Percentiles rank a stretch among this genome's conserved stretches.
These are phyloP conservation scores for Drechslera avenae DNA, from an alignment of 2,329 filamentous ascomycete species.

Conservation along the genomic window DNA sequence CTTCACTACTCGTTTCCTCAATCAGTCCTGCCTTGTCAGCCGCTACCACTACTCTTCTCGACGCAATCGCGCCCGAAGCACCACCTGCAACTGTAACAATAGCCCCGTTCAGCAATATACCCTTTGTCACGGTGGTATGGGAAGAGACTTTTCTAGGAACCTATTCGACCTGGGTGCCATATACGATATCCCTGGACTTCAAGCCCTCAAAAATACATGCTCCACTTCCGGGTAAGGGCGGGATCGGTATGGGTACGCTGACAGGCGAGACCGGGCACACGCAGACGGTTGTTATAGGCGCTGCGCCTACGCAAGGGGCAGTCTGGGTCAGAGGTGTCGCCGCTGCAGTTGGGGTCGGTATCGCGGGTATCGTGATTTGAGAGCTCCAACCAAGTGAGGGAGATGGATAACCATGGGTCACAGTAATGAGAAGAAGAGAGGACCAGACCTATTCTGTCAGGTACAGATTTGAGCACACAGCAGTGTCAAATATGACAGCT, in stretches of 20 bases:
- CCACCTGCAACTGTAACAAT: background rate
- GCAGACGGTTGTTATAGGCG: slow-evolving; percentile 33
- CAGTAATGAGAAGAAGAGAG: background rate
- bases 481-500: background rate
- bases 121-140: slow-evolving; percentile 42
- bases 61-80: slow-evolving; percentile 1
- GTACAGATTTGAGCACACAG: slow-evolving; percentile 2
- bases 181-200: slow-evolving; percentile 37
- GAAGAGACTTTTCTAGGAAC: slow-evolving; percentile 38
- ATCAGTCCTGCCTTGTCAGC: slow-evolving; percentile 7
- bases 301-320: slow-evolving; percentile 24
- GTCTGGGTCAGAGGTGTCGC: slow-evolving; percentile 24
- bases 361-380: slow-evolving; percentile 29
- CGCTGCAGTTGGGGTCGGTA: slow-evolving; percentile 31
- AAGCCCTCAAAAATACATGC: slow-evolving; percentile 21
- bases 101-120: slow-evolving; percentile 13
- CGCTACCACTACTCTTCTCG: slow-evolving; percentile 2
- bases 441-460: background rate
- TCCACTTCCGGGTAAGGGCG: slow-evolving; percentile 35
- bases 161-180: slow-evolving; percentile 40
- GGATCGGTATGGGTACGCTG: slow-evolving; percentile 45
- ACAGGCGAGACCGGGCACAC: slow-evolving; percentile 36
- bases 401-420: background rate
- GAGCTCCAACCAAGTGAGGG: background rate
- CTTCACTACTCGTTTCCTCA: slow-evolving; percentile 1